Evolutionary conservation across 208 protist species (phyloP), one percentile per base, ranked within the genome.

Genomic region (Blechomonas ayalai): DNA sequence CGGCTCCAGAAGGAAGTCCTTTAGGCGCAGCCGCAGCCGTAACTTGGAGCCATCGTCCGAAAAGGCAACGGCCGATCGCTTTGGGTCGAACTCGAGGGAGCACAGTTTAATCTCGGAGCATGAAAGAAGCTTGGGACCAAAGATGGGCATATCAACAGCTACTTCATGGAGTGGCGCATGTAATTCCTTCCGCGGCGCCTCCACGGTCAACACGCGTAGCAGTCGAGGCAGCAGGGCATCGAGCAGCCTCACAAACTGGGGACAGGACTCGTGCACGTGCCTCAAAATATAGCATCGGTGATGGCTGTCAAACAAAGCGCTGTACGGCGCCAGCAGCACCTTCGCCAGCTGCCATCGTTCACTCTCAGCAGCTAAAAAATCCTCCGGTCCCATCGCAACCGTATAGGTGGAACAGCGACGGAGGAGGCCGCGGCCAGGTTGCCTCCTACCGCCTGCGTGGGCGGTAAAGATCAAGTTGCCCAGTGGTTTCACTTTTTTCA

Each of bases 91-190:
- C 24, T 18, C 10, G 1, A 85, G 32, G 13, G 52, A 31, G 9
- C 38, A 3, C 16, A 87, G 37, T 43, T 34, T 55, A 7, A 87
- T 52, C 1, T 55, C 40, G 0, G 60, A 69, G 10, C 50, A 70
- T n/a, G 69, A 71, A 19, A 85, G n/a, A 3, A 80, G 43, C n/a
- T 72, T 67, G 6, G 44, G 28, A 19, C 77, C 65, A 23, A 73
- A 65, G 8, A 82, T 25, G 2, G 74, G 69, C 12, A 83, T 32
- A 10, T 57, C 28, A n/a, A 83, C 16, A 23, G 59, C 40, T n/a
- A 67, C 31, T 38, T 75, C 68, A 0, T 36, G 15, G 3, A 76
- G 36, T 10, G 59, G 48, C 9, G 68, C 35, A 20, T 40, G 20
- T 0, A 90, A 10, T 25, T 58, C 22, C 15, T 52, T 52, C 0